Evolutionary conservation across 371 early-diverging fungal genomes (phyloP).

Genomic region (Mortierella sp.): DNA sequence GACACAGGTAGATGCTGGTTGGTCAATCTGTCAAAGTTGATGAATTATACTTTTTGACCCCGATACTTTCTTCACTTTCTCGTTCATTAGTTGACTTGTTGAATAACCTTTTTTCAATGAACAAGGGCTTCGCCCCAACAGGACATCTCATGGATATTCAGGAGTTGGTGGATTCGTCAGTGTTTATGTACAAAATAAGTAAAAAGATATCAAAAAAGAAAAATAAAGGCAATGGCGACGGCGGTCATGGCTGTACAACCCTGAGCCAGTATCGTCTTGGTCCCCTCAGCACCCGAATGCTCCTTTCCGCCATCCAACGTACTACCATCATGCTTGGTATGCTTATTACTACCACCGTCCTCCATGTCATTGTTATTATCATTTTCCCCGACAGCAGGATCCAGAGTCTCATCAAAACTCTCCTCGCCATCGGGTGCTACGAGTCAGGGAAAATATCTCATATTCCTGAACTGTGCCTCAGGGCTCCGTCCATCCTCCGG

Average conservation of each 20-base stretch:
- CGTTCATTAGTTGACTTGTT: too few species aligned
- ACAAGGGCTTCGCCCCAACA: too few species aligned
- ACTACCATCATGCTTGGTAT: neutral
- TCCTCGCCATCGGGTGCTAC: neutral
- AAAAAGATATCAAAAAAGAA: conserved; percentile 16
- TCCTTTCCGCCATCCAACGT: neutral
- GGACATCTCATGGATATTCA: too few species aligned
- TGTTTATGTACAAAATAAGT: neutral
- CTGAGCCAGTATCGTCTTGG: neutral
- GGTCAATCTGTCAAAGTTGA: too few species aligned
- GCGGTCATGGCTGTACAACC: conserved; percentile 23
- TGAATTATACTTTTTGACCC: neutral
- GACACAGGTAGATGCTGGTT: too few species aligned
- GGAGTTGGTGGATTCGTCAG: neutral
- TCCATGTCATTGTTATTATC: neutral
- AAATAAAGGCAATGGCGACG: conserved; percentile 28
- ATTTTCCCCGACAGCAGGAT: neutral
- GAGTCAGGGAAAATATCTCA: conserved; percentile 22
- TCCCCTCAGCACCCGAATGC: conserved; percentile 20
- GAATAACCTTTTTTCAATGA: too few species aligned
- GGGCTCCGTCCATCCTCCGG: conserved; percentile 36
- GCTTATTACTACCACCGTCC: neutral
- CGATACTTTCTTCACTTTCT: neutral
- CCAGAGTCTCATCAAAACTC: neutral
- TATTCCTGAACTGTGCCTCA: conserved; percentile 31